Conservation (phyloP, 2,329 filamentous ascomycete genomes). For the Hortaea werneckii region DNA sequence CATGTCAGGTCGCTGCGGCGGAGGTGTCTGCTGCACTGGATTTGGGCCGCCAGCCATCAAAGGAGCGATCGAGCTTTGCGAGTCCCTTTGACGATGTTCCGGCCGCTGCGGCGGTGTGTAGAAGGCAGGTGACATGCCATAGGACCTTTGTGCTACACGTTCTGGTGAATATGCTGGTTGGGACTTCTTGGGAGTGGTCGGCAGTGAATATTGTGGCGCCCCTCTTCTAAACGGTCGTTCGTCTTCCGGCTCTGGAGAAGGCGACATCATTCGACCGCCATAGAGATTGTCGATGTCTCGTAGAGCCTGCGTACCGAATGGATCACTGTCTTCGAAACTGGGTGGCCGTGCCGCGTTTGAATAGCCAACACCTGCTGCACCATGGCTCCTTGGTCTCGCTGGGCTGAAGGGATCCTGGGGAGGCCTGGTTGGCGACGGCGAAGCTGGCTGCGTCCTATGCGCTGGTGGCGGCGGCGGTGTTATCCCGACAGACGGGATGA, state of each 20-base stretch:
- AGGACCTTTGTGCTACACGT: neutral
- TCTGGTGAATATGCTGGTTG: neutral
- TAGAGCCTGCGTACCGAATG: constrained; percentile 6
- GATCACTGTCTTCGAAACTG: neutral
- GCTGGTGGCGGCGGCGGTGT: neutral
- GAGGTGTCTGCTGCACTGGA: neutral
- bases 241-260: constrained; percentile 14
- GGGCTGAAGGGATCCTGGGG: neutral
- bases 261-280: constrained; percentile 9
- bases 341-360: neutral
- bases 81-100: constrained; percentile 12
- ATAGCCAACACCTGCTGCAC: neutral
- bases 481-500: neutral
- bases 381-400: neutral
- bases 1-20: constrained; percentile 1
- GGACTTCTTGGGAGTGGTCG: neutral
- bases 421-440: neutral
- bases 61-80: constrained; percentile 17
- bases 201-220: neutral
- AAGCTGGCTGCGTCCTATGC: neutral
- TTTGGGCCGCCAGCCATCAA: constrained; percentile 11
- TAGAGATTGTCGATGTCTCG: constrained; percentile 21
- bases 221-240: neutral
- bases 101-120: constrained; percentile 1
- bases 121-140: constrained; percentile 5